Evolutionary conservation across 306 rosid species (phyloP), one percentile per base, ranked within the genome.

Genomic region (Quercus aquifolioides): DNA sequence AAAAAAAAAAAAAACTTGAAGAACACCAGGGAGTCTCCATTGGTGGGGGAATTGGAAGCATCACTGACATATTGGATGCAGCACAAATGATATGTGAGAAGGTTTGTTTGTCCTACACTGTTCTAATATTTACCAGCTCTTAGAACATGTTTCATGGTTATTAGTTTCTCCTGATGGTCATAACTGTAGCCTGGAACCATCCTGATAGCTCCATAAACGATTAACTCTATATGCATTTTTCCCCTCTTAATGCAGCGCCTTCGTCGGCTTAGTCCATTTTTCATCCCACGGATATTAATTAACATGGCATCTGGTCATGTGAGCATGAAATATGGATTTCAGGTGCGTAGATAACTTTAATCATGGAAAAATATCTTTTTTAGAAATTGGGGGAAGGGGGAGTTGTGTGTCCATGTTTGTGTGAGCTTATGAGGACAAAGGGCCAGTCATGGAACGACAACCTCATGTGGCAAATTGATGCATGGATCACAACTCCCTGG

Each of bases 281-380:
- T 95, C 76, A 90, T 95, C 74, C 99, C 97, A 5, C 91, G 96
- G 78, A 95, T 95, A 85, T 76, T 92, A 87, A 90, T 95, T 83
- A 92, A 95, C 85, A 92, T 95, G 99, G 99, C 99, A 69, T 89
- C 99, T 46, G 98, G 99, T 71, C 99, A 92, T 55, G 89, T 95
- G 84, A 92, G 99, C 98, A 95, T 95, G 96, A 95, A 89, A 80
- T 95, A 92, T 84, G 97, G 98, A 55, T 91, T 95, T 80, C 98
- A 95, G 96, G 99, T 95, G 81, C 46, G 21, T 68, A 30, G 25
- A 38, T 71, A 46, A 55, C 78, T 80, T 79, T 56, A n/a, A 49
- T 64, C 63, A 38, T 71, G 28, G 28, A 64, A 77, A 77, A 68
- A 18, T 78, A 84, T 26, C 17, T 10, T 10, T 59, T 59, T 20